Base-by-base conservation (phyloP, 441 rosid genomes). In the Flueggea neowawraea region DNA sequence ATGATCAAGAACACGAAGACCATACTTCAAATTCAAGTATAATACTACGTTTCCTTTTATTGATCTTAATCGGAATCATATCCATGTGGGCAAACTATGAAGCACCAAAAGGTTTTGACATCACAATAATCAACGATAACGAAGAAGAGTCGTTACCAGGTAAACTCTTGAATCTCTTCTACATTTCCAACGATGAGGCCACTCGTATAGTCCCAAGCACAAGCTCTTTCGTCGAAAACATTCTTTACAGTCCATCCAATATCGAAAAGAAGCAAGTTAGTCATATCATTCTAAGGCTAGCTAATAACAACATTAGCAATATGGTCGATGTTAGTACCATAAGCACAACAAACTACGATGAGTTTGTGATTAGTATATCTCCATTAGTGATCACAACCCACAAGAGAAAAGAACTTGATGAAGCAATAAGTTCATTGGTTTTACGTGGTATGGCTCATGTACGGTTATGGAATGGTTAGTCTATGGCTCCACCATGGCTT, bases 71-170 rank as follows among this genome's bases (percentile, higher is more conserved):
- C 10, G 88, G 80, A 57, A 32, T 75, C 16, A 44, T 86, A 74
- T 78, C 89, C 50, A 14, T 81, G 4, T 89, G 83, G 88, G 92
- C 90, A 56, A 78, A 77, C 69, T 67, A 61, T 3, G 87, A 83
- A 73, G 79, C 86, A 7, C 77, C 92, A 6, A 81, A 77, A 78
- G 83, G 83, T 13, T 83, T 89, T 66, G 58, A 68, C 8, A 48
- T 84, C 55, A 67, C 66, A 3, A 70, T 83, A 39, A 14, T 77
- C 71, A 86, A 81, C 16, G 83, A 82, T 1, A 68, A 60, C 52
- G n/a, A n/a, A n/a, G 54, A 52, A 22, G 74, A 69, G 48, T 54
- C 79, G 14, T 76, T 58, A 0, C 62, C 79, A 0, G 84, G 77
- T 1, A 61, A 63, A 48, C 80, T 58, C 41, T 86, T 86, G 65